Percentiles rank a stretch among this genome's conserved stretches.
phyloP scores from a whole-genome alignment of 176 grass and related monocot genomes.

The Melocanna baccifera region DNA sequence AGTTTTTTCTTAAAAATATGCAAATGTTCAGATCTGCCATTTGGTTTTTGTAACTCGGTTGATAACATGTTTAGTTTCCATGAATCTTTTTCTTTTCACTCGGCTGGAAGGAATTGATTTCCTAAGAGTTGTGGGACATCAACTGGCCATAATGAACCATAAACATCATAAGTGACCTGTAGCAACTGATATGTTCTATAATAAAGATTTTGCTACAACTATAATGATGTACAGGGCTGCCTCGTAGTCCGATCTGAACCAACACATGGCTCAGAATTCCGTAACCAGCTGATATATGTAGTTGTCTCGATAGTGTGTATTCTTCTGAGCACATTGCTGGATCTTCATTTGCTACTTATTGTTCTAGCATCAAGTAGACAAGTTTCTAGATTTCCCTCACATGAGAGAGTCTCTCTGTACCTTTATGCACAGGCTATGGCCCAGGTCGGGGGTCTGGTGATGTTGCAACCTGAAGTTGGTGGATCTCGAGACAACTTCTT shows the following conservation, averaged over 20 bases:
- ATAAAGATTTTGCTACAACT: background rate
- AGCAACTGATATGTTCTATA: background rate
- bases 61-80: background rate
- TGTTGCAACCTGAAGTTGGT: slow-evolving; percentile 91
- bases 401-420: slow-evolving; percentile 17
- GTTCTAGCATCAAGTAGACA: background rate
- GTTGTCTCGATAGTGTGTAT: background rate
- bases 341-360: background rate
- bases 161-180: background rate
- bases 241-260: background rate
- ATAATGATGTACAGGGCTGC: background rate
- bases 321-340: background rate
- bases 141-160: background rate
- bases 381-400: background rate
- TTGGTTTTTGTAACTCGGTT: background rate
- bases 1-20: background rate
- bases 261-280: background rate
- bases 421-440: slow-evolving; percentile 75
- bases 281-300: background rate
- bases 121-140: background rate
- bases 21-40: background rate
- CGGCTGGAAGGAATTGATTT: background rate
- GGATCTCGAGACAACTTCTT: slow-evolving; percentile 94
- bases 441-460: slow-evolving; percentile 90
- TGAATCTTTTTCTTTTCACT: background rate